These are phyloP conservation scores for Trichophaea hybrida DNA, from an alignment of 2,329 filamentous ascomycete genomes.

Conservation along the genomic window DNA sequence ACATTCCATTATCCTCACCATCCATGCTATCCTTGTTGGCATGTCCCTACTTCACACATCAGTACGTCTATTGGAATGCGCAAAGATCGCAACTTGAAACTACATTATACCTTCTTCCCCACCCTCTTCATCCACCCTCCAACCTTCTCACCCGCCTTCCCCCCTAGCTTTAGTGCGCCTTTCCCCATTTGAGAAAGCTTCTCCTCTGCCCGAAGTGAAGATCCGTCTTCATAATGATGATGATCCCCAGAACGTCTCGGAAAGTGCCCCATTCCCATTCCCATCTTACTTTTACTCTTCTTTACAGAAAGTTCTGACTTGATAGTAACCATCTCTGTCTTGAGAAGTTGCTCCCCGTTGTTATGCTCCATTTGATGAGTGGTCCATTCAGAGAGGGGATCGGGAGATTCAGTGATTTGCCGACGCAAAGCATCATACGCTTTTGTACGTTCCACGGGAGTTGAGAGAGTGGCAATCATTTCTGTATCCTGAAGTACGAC, in stretches of 20 bases:
- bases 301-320: background rate
- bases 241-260: background rate
- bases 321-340: background rate
- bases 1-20: background rate
- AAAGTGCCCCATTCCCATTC: background rate
- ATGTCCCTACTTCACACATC: conserved; percentile 1
- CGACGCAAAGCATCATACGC: conserved; percentile 16
- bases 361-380: conserved; percentile 20
- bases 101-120: conserved; percentile 5
- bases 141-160: conserved; percentile 2
- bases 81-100: background rate
- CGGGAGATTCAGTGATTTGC: conserved; percentile 2
- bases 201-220: background rate
- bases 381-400: conserved; percentile 14
- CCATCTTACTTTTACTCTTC: conserved; percentile 1
- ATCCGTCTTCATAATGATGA: background rate
- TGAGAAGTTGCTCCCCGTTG: conserved; percentile 12
- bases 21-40: background rate
- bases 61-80: background rate
- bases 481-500: conserved; percentile 11
- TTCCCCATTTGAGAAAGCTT: background rate
- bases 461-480: conserved; percentile 11
- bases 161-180: conserved; percentile 1
- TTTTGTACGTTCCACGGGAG: conserved; percentile 11
- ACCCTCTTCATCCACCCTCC: conserved; percentile 7